These are phyloP conservation scores for Paramecium caudatum DNA, from an alignment of 73 alveolate species.

Conservation along the genomic window DNA sequence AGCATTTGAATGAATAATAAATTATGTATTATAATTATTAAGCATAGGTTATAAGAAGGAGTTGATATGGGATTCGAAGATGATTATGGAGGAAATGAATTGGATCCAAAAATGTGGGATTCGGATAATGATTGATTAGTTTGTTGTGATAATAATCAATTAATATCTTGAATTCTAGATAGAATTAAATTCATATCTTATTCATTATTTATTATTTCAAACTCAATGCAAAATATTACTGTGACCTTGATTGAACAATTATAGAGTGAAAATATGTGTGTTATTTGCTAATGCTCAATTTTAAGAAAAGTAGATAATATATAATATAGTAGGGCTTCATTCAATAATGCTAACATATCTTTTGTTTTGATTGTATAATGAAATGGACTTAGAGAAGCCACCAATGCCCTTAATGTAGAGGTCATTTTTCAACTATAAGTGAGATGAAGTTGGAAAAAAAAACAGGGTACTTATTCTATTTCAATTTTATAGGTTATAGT, in stretches of 20 bases:
- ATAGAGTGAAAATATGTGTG: not conserved
- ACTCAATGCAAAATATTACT: not conserved
- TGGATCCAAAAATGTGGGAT: conserved; percentile 80
- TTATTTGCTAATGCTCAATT: not conserved
- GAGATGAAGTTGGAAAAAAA: no score
- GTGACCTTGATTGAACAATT: not conserved
- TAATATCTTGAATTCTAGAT: no score
- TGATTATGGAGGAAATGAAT: conserved; percentile 69
- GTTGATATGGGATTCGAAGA: conserved; percentile 62
- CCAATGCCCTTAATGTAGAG: conserved; percentile 11
- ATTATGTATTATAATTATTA: not conserved
- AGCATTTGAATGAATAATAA: conserved; percentile 80
- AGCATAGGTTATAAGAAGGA: conserved; percentile 51
- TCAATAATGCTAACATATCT: not conserved
- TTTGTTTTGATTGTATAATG: not conserved
- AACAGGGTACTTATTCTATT: no score
- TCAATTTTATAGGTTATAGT: no score
- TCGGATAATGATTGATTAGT: conserved; percentile 70
- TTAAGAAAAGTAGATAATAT: not conserved
- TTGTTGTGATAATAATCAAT: no score
- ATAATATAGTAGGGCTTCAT: not conserved
- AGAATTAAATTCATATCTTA: not conserved
- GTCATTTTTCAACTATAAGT: no score
- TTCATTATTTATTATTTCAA: not conserved
- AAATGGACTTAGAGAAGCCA: conserved; percentile 27